Evolutionary conservation across 2,329 filamentous ascomycete species (phyloP), one percentile per base, ranked within the genome.

Genomic region (Chaetoscypha palmicola): DNA sequence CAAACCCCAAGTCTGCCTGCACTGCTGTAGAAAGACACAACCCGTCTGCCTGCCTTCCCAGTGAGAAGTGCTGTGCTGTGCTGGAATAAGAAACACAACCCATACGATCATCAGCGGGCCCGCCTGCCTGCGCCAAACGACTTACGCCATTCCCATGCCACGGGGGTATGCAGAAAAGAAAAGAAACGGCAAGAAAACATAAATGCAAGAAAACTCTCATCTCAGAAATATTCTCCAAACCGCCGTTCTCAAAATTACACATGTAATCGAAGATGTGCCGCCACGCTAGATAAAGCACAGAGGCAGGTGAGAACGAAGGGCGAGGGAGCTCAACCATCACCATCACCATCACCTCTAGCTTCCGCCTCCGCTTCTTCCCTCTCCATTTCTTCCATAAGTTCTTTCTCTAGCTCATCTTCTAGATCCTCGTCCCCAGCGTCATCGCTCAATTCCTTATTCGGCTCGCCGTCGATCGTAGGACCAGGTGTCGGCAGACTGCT

Each of bases 351-450:
- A 8, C 30, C 41, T 10, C 21, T 22, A 7, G 35, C 39, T 11
- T 23, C 26, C n/a, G 37, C 35, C 14, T 52, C 59, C 42, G 65
- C 57, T 41, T 62, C 61, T 38, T 65, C 64, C 12, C 65, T 64
- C 17, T 65, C 64, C 55, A 71, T 60, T 49, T 68, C 71, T 3
- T 65, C 68, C 48, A 66, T 66, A 46, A 71, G 51, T 43, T 67
- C 67, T n/a, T 76, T 74, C 61, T 81, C 81, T 38, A 82, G 62
- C 54, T 81, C 70, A 42, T 74, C 73, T 8, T 76, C 73, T 34
- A 38, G 34, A 17, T 71, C 70, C 39, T 68, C 64, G 33, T 71
- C 69, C n/a, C 17, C 41, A 14, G 56, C 59, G 19, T 69, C 63
- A 26, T 68, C 68, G 12, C 60, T 61, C 12, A 12, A 28, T 7